Conservation (phyloP, 2,329 filamentous ascomycete species). For the Ceratocystis lukuohia region DNA sequence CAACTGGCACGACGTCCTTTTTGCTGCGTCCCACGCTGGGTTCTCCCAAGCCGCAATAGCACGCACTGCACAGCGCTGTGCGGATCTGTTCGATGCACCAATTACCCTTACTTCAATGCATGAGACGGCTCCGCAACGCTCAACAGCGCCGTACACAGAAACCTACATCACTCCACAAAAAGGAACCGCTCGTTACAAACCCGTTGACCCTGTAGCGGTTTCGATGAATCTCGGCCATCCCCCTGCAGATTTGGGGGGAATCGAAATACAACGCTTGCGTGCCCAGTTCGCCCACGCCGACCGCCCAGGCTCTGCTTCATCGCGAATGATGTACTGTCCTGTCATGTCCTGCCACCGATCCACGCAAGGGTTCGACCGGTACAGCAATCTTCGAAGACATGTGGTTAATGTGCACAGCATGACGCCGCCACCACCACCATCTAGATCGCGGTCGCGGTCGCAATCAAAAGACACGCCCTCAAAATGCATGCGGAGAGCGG, state of each 20-base stretch:
- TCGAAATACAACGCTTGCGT: neutral
- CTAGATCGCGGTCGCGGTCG: constrained; percentile 17
- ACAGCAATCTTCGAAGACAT: constrained; percentile 29
- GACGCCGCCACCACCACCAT: constrained; percentile 9
- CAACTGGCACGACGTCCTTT: constrained; percentile 79
- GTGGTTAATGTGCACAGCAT: constrained; percentile 29
- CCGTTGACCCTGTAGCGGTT: constrained; percentile 23
- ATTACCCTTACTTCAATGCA: constrained; percentile 51
- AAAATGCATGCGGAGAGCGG: constrained; percentile 22
- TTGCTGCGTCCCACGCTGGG: constrained; percentile 60
- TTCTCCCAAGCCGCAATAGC: constrained; percentile 53
- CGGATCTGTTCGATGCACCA: constrained; percentile 57
- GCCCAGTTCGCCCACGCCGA: neutral
- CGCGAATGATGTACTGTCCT: constrained; percentile 27
- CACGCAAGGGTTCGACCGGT: constrained; percentile 27
- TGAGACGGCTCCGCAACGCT: constrained; percentile 21
- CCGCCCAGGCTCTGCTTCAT: constrained; percentile 16
- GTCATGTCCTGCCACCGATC: constrained; percentile 29
- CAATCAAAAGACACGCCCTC: constrained; percentile 29
- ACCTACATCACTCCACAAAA: constrained; percentile 4
- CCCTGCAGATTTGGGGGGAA: constrained; percentile 15
- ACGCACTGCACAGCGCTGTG: constrained; percentile 60
- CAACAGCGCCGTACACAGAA: neutral
- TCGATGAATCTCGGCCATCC: constrained; percentile 22
- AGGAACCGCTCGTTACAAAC: neutral